These are phyloP conservation scores for Polytrichum commune DNA, from an alignment of 225 moss, liverwort and hornwort species.

Conservation along the genomic window DNA sequence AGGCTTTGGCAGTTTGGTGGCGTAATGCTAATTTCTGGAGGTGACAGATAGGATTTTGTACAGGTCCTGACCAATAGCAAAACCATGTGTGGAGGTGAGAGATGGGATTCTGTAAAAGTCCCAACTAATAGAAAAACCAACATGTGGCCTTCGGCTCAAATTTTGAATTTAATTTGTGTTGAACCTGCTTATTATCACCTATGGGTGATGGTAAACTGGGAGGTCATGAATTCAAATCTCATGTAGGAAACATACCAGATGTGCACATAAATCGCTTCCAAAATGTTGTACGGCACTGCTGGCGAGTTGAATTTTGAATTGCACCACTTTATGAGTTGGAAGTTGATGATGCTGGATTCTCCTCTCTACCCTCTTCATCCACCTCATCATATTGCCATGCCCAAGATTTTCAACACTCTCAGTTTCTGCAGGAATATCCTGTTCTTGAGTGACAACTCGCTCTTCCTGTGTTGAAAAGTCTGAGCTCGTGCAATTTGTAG, in stretches of 20 bases:
- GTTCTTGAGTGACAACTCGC: no score
- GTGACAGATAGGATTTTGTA: background rate
- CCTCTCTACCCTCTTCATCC: constrained; percentile 1
- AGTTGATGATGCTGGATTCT: background rate
- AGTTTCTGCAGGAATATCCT: background rate
- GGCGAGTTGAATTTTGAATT: background rate
- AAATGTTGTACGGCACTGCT: background rate
- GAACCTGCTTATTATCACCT: background rate
- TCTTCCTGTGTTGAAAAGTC: background rate
- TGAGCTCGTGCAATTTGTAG: background rate
- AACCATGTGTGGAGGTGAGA: background rate
- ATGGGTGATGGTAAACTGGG: background rate
- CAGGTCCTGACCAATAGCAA: no score
- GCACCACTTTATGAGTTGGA: background rate
- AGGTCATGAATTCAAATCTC: background rate
- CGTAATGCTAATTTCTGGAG: background rate
- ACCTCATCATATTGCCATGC: background rate
- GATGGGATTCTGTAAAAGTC: no score
- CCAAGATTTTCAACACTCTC: background rate
- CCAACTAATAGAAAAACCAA: background rate
- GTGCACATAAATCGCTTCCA: background rate
- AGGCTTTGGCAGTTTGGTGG: background rate
- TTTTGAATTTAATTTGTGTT: no score
- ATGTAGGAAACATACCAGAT: background rate
- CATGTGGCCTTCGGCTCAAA: background rate